Conservation (phyloP, 108 stramenopile species). For the Skeletonema potamos region DNA sequence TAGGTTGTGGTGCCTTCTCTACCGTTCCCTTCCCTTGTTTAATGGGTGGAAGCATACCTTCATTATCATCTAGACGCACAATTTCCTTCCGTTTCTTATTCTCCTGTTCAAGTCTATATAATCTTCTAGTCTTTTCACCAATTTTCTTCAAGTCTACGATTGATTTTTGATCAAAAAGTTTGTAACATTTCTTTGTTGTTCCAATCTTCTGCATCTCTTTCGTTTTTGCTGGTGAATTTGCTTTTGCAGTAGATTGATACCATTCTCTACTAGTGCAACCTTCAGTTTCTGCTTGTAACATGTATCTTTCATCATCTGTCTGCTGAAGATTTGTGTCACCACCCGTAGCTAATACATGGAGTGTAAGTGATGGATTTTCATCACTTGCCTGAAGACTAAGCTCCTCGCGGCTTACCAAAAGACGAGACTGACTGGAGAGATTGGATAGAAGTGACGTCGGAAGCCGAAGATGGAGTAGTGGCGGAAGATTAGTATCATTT, state of each 20-base stretch:
- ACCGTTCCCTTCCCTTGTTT: neutral
- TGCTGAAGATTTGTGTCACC: neutral
- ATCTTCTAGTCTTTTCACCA: conserved; percentile 58
- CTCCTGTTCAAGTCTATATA: conserved; percentile 56
- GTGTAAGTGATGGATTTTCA: neutral
- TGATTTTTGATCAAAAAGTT: neutral
- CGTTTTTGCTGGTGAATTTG: neutral
- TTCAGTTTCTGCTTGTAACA: neutral
- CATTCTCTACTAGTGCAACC: neutral
- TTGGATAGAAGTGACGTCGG: conserved; percentile 15
- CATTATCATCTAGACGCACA: conserved; percentile 45
- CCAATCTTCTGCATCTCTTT: conserved; percentile 22
- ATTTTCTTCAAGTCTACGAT: conserved; percentile 49
- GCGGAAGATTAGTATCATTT: neutral
- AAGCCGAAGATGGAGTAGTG: conserved; percentile 8
- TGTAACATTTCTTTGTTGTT: conserved; percentile 18
- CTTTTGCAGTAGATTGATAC: neutral
- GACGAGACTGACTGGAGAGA: neutral
- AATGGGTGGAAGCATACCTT: neutral
- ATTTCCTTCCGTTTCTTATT: conserved; percentile 68
- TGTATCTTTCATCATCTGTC: neutral
- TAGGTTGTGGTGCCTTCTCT: conserved; percentile 11
- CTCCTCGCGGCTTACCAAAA: neutral
- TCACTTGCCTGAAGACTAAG: neutral
- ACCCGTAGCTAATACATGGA: neutral